Evolutionary conservation across 352 stramenopile genomes (phyloP), one percentile per base, ranked within the genome.

Genomic region (Thraustotheca clavata): DNA sequence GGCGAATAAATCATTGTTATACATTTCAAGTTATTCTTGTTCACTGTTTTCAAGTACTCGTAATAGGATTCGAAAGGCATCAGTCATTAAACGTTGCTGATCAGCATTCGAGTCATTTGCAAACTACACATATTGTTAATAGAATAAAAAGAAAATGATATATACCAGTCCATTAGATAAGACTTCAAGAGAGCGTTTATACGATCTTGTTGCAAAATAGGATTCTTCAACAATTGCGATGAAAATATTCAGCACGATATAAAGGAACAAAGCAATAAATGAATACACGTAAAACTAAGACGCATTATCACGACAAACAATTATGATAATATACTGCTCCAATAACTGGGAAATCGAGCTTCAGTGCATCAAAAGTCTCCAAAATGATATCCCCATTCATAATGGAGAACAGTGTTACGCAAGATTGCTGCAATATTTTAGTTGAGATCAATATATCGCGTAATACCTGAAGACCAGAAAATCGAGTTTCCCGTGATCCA

Each of bases 201-300:
- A 83, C 24, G 77, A 76, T 43, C 85, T 76, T 31, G 83, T 91
- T n/a, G 86, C 83, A 60, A 96, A 96, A 74, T 94, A 96, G 27
- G 87, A 83, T 48, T 96, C 86, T 48, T 96, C 88, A 40, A 96
- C 82, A 52, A 96, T 92, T 14, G 86, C 87, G 31, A 96, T 93
- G 62, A 95, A 95, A 59, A 96, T 87, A 65, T 96, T 96, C 49
- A 96, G 76, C 52, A 96, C 88, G 48, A 96, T 83, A 69, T 96
- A 96, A 69, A 96, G 94, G 70, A 96, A 96, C n/a, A 96, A 70
- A 60, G 79, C 75, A 39, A 96, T 91, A 71, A 96, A 96, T 36
- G 80, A 79, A 69, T 93, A 96, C 46, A 96, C 40, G 52, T 91
- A 96, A 18, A 73, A 35, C 62, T 71, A 66, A 35, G 24, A 1